Evolutionary conservation across 441 rosid genomes (phyloP).

Genomic region (Croton setiger): DNA sequence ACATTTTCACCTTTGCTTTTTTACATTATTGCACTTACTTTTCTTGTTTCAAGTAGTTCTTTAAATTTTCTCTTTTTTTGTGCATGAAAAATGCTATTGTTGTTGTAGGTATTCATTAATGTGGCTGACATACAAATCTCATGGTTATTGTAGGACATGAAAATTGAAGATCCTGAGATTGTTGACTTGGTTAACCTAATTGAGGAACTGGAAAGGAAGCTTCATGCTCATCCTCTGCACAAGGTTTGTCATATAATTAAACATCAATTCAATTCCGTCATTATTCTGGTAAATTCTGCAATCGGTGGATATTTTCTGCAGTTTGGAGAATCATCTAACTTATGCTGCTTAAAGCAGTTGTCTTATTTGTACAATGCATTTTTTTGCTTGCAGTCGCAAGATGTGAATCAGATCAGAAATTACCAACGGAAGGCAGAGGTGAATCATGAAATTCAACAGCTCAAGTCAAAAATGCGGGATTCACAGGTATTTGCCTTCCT

Average conservation of each 20-base stretch:
- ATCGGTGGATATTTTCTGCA: background rate
- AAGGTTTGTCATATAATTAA: constrained; percentile 47
- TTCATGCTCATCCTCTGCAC: constrained; percentile 83
- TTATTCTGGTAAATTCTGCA: background rate
- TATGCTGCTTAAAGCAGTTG: background rate
- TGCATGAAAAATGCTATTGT: no score
- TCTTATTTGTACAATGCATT: constrained; percentile 1
- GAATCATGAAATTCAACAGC: constrained; percentile 92
- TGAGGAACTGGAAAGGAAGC: constrained; percentile 78
- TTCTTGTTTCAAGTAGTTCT: no score
- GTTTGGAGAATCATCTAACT: background rate
- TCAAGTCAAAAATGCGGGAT: constrained; percentile 93
- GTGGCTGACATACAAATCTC: background rate
- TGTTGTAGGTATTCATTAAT: no score
- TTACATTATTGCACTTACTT: no score
- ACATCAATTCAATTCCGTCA: background rate
- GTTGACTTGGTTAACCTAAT: constrained; percentile 75
- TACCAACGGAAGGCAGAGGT: constrained; percentile 90
- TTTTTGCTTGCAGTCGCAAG: constrained; percentile 64
- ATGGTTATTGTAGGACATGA: constrained; percentile 68
- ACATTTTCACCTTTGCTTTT: no score
- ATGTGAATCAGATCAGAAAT: constrained; percentile 70
- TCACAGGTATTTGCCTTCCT: constrained; percentile 72
- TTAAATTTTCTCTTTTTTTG: no score
- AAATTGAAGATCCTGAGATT: constrained; percentile 85